Base-by-base conservation (phyloP, 345 rosid species). In the Balakata baccata region DNA sequence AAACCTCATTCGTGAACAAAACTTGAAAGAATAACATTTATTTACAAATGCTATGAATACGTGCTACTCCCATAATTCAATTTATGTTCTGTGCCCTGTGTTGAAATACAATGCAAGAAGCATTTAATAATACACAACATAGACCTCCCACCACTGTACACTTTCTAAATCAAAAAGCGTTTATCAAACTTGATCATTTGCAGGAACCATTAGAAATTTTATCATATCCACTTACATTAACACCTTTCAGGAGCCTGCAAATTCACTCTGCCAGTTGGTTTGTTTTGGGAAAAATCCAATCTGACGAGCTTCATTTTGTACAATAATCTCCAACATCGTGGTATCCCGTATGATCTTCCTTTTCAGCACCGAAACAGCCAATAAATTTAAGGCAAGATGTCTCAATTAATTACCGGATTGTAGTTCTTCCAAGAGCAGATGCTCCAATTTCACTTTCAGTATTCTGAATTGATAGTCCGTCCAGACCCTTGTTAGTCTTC, bases 391-490 rank as follows among this genome's bases (percentile, higher is more conserved):
- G 73, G 52, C 46, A 8, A 47, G n/a, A 20, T 58, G 37, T 69
- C 66, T 4, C 22, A 3, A 45, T n/a, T 3, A 41, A 41, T 91
- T 86, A 94, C 71, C 97, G 87, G 51, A 92, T 94, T 20, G 87
- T 90, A 51, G 97, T 85, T 85, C 97, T 89, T 69, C 96, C 93
- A 18, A 88, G 83, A 43, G 89, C 90, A 17, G 89, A 89, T 64
- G 92, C 89, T 65, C 96, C 98, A 20, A 94, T 88, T 75, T 86
- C 86, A 64, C 87, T 89, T 23, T 90, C 92, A 10, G 91, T 86
- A 78, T 83, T 89, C 98, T 93, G 89, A 82, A 68, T 62, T 72
- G 25, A 56, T 18, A 63, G 66, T 65, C 58, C 68, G 58, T 25
- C 39, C 73, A 47, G 47, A 16, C 7, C 37, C 0, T 34, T 37